phyloP scores from a whole-genome alignment of 129 eudicot genomes.

The Flaveria trinervia region DNA sequence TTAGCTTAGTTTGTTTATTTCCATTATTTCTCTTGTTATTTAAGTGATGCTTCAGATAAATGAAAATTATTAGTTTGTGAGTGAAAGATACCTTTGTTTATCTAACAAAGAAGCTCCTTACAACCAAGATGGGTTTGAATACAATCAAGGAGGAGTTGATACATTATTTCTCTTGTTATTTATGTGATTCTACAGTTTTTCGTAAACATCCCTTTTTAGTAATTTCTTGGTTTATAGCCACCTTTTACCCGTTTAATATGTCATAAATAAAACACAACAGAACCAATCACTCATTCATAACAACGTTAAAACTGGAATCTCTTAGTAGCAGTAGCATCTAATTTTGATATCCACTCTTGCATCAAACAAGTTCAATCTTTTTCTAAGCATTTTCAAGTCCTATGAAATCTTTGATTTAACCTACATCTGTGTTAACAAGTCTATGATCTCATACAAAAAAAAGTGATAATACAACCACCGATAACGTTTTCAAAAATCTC shows the following conservation, averaged over 20 bases:
- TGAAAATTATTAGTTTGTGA: too few species aligned
- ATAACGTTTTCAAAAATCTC: constrained; percentile 51
- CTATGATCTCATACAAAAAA: constrained; percentile 20
- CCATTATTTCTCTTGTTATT: too few species aligned
- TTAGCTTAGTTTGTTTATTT: too few species aligned
- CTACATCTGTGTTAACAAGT: constrained; percentile 1
- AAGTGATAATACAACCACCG: neutral
- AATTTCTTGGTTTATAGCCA: too few species aligned
- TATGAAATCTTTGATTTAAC: constrained; percentile 10
- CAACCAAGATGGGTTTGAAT: too few species aligned
- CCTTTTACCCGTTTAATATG: neutral
- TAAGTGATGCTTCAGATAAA: too few species aligned
- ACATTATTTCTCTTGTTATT: too few species aligned
- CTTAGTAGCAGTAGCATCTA: neutral
- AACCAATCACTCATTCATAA: neutral
- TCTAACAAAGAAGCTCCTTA: too few species aligned
- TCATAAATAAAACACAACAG: neutral
- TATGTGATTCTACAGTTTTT: too few species aligned
- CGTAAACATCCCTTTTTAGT: too few species aligned
- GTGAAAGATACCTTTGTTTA: too few species aligned
- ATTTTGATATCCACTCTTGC: neutral
- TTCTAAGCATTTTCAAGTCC: neutral
- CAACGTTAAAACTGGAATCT: neutral
- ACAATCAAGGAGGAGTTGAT: too few species aligned
- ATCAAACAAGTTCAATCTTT: neutral